A percentile compares a stretch with the other conserved stretches of the same genome.
Evolutionary conservation across 1,284 basidiomycete genomes (phyloP).

Genomic region (Quambalaria eucalypti): DNA sequence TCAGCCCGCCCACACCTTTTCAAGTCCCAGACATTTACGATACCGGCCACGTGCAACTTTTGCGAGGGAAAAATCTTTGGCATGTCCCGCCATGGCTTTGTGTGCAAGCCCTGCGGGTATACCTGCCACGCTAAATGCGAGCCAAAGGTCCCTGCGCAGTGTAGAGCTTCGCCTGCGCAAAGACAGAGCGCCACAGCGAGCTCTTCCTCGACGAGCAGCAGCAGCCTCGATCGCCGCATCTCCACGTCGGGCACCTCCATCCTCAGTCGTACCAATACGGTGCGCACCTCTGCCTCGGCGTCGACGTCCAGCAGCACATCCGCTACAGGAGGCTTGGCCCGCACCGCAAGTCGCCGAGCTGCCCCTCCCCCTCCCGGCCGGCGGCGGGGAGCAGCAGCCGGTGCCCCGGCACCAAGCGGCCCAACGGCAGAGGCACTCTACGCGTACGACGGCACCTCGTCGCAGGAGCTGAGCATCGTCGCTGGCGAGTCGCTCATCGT

Average conservation of each 20-base stretch:
- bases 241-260: no score
- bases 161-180: constrained; percentile 17
- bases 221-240: no score
- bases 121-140: constrained; percentile 33
- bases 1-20: constrained; percentile 25
- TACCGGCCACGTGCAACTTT: constrained; percentile 28
- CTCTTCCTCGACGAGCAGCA: neutral
- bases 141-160: constrained; percentile 32
- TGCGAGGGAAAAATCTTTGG: constrained; percentile 31
- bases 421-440: constrained; percentile 48
- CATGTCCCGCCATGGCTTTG: constrained; percentile 20
- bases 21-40: constrained; percentile 27
- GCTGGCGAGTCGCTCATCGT: constrained; percentile 23
- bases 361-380: no score
- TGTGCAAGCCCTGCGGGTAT: constrained; percentile 32
- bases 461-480: constrained; percentile 22
- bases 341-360: no score
- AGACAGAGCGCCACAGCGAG: neutral
- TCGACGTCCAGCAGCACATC: no score
- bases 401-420: no score
- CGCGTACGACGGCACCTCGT: constrained; percentile 22
- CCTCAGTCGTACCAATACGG: no score
- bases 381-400: no score
- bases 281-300: no score
- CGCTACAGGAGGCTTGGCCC: no score